Conservation (phyloP, 768 basidiomycete genomes). For the Tulasnella calospora region DNA sequence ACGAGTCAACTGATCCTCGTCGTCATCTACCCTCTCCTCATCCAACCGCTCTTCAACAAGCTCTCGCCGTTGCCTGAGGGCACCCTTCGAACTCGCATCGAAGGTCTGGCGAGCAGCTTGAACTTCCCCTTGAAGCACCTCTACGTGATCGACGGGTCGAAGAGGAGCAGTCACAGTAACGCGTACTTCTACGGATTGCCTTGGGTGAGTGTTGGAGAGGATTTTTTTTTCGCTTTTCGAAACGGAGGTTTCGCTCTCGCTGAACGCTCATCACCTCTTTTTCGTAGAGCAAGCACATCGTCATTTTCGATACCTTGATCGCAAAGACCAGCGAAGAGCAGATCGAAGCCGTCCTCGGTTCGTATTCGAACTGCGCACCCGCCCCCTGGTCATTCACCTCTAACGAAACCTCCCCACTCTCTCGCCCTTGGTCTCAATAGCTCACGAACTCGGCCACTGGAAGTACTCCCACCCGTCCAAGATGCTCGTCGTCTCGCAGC, state of each 20-base stretch:
- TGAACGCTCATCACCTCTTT: not conserved
- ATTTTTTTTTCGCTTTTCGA: not conserved
- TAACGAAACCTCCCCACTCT: constrained; percentile 1
- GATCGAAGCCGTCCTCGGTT: constrained; percentile 88
- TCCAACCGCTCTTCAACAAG: constrained; percentile 97
- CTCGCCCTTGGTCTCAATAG: constrained; percentile 37
- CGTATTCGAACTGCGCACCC: constrained; percentile 34
- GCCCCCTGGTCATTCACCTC: not conserved
- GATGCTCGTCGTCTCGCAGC: constrained; percentile 75
- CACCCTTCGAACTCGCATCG: constrained; percentile 71
- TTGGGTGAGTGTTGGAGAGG: constrained; percentile 53
- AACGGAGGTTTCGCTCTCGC: not conserved
- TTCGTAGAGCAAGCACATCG: constrained; percentile 79
- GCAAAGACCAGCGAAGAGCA: constrained; percentile 85
- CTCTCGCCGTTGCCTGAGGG: constrained; percentile 78
- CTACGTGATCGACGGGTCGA: constrained; percentile 96
- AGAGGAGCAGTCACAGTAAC: constrained; percentile 91
- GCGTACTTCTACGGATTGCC: constrained; percentile 99
- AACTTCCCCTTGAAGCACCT: constrained; percentile 91
- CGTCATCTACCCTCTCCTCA: constrained; percentile 74
- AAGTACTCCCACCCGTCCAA: constrained; percentile 86
- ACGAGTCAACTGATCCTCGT: constrained; percentile 81
- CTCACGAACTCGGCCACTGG: constrained; percentile 98
- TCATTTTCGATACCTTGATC: constrained; percentile 96
- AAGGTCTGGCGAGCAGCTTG: constrained; percentile 69